Base-by-base conservation (phyloP, 371 early-diverging fungal species). In the Dichotomocladium elegans region DNA sequence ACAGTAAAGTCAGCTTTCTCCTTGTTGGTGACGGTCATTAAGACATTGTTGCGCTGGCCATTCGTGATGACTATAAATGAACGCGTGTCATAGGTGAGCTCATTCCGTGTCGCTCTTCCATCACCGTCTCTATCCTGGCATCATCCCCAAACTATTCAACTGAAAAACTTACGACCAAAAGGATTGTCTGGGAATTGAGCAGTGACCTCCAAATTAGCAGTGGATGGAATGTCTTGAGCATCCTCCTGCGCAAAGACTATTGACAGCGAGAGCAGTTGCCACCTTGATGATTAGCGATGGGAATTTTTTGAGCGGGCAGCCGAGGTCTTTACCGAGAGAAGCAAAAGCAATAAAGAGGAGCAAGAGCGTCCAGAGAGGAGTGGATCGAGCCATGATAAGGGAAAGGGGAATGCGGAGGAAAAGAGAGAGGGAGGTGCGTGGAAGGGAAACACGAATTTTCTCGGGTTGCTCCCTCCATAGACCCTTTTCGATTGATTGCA, bases 101-200 rank as follows among this genome's bases (percentile, higher is more conserved):
- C n/a, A 4, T 28, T 22, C 0, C 12, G 21, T 51, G 21, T 52
- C 29, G n/a, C n/a, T n/a, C n/a, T n/a, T n/a, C n/a, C n/a, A n/a
- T n/a, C n/a, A n/a, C n/a, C n/a, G n/a, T n/a, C n/a, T n/a, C n/a
- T n/a, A n/a, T n/a, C n/a, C n/a, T 9, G n/a, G 1, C 19, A 29
- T 34, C 17, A 15, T 29, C 21, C 17, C 0, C 26, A 14, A 30
- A 7, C 7, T 37, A 5, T 35, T n/a, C 30, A 21, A 10, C 33
- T 47, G 17, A n/a, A n/a, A n/a, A n/a, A 64, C 76, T 62, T 72
- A 76, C 76, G 51, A 27, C 72, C 72, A 53, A 76, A 68, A 3
- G 76, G 76, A 33, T 72, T 72, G 43, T 72, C 68, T 40, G 72
- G 72, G 44, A 76, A 76, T 33, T 76, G 60, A 29, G 72, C 70